Evolutionary conservation across 2,329 filamentous ascomycete genomes (phyloP).

Genomic region (Macrophomina pseudophaseolina): DNA sequence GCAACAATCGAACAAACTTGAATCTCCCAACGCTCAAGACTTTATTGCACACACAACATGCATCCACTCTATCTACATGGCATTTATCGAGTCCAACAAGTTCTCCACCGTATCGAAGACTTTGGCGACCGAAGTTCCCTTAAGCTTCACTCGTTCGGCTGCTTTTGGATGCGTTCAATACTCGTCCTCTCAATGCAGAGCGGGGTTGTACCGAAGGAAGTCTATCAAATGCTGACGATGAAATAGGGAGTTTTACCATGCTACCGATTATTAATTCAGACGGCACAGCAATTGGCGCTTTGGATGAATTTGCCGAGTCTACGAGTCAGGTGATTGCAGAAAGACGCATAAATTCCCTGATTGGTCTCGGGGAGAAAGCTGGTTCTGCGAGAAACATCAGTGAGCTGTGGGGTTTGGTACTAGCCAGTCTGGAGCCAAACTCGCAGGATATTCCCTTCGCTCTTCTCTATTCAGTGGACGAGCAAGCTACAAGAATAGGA

Average conservation of each 20-base stretch:
- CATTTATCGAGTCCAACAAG: too few relatives aligned
- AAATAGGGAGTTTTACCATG: constrained; percentile 26
- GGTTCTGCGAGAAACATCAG: constrained; percentile 4
- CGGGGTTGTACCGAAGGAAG: too few relatives aligned
- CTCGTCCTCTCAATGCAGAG: too few relatives aligned
- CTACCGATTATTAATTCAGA: constrained; percentile 22
- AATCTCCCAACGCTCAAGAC: too few relatives aligned
- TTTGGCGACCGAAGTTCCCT: too few relatives aligned
- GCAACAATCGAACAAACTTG: too few relatives aligned
- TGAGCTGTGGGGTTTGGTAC: constrained; percentile 17
- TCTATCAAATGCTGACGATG: too few relatives aligned
- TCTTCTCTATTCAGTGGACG: constrained; percentile 19
- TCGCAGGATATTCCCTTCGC: constrained; percentile 22
- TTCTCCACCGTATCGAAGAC: too few relatives aligned
- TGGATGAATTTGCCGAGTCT: constrained; percentile 25
- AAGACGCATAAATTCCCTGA: constrained; percentile 19
- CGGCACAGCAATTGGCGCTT: constrained; percentile 17
- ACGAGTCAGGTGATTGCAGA: constrained; percentile 22
- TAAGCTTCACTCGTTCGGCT: too few relatives aligned
- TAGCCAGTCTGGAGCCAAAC: constrained; percentile 18
- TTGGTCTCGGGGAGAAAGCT: constrained; percentile 21
- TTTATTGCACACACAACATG: too few relatives aligned
- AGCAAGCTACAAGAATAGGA: background rate
- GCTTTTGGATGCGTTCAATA: too few relatives aligned
- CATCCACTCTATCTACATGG: too few relatives aligned